Conservation (phyloP, 176 grass and related monocot species). For the Melocanna baccifera region DNA sequence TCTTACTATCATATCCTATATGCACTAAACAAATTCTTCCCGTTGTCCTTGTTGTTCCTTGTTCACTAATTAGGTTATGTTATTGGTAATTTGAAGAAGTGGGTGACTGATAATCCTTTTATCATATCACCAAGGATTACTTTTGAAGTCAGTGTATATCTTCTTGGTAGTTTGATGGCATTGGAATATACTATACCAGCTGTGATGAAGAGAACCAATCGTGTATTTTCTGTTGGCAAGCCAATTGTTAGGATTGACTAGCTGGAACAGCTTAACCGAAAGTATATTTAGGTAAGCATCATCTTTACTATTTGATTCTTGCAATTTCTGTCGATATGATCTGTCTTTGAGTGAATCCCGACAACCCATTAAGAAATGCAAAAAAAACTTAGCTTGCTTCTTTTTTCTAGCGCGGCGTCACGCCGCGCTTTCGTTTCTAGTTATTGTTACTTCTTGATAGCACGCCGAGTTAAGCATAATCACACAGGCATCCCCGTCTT, state of each 20-base stretch:
- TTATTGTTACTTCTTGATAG: too few relatives aligned
- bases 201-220: slow-evolving; percentile 89
- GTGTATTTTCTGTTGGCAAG: slow-evolving; percentile 77
- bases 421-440: too few relatives aligned
- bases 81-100: slow-evolving; percentile 59
- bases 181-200: slow-evolving; percentile 91
- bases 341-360: neutral
- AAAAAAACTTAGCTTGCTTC: too few relatives aligned
- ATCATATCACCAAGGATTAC: slow-evolving; percentile 98
- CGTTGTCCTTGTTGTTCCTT: neutral
- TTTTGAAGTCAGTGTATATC: slow-evolving; percentile 97
- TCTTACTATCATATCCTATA: neutral
- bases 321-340: slow-evolving; percentile 20
- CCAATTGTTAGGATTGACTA: slow-evolving; percentile 91
- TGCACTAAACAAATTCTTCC: neutral
- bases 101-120: slow-evolving; percentile 92
- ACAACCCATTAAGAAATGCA: too few relatives aligned
- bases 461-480: too few relatives aligned
- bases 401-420: too few relatives aligned
- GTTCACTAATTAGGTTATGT: slow-evolving; percentile 11
- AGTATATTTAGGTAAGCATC: slow-evolving; percentile 72
- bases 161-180: slow-evolving; percentile 98
- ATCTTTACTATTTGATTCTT: neutral
- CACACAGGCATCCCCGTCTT: too few relatives aligned
- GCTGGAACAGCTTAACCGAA: slow-evolving; percentile 82